Percentiles rank a stretch among this genome's conserved stretches.
Conservation (phyloP, 306 rosid species). For the Acacia crassicarpa region DNA sequence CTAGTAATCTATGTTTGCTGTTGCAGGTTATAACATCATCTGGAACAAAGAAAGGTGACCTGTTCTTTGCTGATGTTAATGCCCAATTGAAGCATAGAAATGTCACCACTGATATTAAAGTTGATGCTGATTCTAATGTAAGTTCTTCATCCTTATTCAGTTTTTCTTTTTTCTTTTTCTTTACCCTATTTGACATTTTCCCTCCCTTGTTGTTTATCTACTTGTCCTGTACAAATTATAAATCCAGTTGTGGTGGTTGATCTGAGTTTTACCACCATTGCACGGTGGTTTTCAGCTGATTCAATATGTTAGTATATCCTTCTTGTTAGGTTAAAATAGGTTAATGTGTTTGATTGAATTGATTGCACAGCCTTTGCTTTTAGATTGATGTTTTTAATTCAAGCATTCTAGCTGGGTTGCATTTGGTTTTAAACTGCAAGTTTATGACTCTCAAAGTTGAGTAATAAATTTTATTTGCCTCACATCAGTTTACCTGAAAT, state of each 20-base stretch:
- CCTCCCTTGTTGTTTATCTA: background rate
- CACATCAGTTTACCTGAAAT: background rate
- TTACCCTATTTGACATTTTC: background rate
- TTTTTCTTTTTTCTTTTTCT: background rate
- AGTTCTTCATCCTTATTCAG: constrained; percentile 24
- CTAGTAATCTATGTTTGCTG: constrained; percentile 17
- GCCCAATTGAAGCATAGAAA: constrained; percentile 83
- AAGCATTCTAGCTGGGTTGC: background rate
- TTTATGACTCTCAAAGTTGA: background rate
- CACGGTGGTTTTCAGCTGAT: background rate
- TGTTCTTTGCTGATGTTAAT: constrained; percentile 77
- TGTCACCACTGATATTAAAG: constrained; percentile 88
- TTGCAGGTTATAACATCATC: constrained; percentile 81
- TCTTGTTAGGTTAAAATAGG: background rate
- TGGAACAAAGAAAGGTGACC: constrained; percentile 82
- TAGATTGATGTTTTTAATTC: background rate
- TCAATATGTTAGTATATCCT: background rate
- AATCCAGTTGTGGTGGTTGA: constrained; percentile 9
- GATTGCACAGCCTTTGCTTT: background rate
- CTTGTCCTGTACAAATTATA: background rate
- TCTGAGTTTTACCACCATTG: background rate
- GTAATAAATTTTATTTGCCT: background rate
- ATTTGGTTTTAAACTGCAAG: background rate
- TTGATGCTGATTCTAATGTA: constrained; percentile 83
- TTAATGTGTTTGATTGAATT: background rate